Base-by-base conservation (phyloP, 2,329 filamentous ascomycete species). In the Penicillium sp. region DNA sequence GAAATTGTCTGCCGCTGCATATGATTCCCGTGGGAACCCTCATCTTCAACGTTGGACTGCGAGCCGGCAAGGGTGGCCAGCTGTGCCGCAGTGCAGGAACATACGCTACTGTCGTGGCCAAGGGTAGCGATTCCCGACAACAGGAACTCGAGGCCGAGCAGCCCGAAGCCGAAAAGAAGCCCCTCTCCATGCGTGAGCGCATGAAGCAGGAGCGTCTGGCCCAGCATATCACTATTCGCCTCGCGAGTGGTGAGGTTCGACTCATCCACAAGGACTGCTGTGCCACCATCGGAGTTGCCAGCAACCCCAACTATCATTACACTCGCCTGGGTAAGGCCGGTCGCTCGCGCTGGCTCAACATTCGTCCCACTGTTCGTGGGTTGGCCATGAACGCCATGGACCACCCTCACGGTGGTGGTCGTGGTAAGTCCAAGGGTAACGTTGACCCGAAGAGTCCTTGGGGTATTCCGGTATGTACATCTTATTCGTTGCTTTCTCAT, bases 351-450 rank as follows among this genome's bases (percentile, higher is more conserved):
- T 97, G 92, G 92, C 77, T 97, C 63, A 94, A 94, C 71, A 96
- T 95, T 70, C 83, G 94, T 65, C 94, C 94, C 15, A 97, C 94
- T 0, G 94, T 99, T 43, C 87, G 95, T 81, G 95, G 94, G 88
- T 79, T 97, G 67, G 94, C 95, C 60, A 99, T 99, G 95, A 99
- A 99, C 81, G 92, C 93, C 86, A 89, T 87, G 67, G 94, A 99
- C 71, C 94, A 99, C 82, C 94, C 94, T 70, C 94, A 99, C 75
- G 94, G 94, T 84, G 94, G 94, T 89, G 94, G 94, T 77, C 86
- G 95, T 82, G 94, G 94, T 80, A 99, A 99, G 80, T 97, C 92
- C 55, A 99, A 99, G 90, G 92, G 94, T 85, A 96, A 97, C 73
- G 86, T 92, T 58, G 83, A 96, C 72, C 94, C 95, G 31, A 91